Evolutionary conservation across 2,329 filamentous ascomycete species (phyloP).

Genomic region (Diaporthe ilicicola): DNA sequence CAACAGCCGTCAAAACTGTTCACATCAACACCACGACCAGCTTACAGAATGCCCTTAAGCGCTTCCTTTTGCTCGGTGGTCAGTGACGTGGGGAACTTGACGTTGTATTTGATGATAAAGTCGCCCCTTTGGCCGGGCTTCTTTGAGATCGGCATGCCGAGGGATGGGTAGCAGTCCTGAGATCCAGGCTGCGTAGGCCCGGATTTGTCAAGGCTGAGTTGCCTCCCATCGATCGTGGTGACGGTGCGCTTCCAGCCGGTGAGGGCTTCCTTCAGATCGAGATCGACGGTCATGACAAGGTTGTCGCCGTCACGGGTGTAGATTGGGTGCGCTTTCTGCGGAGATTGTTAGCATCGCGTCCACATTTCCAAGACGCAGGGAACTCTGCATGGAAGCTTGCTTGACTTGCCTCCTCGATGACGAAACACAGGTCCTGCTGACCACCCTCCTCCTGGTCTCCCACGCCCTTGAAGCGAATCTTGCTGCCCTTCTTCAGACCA

Average conservation of each 20-base stretch:
- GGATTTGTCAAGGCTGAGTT: slow-evolving; percentile 78
- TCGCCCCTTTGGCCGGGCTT: slow-evolving; percentile 85
- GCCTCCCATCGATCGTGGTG: slow-evolving; percentile 90
- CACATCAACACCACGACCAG: background rate
- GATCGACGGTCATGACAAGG: slow-evolving; percentile 78
- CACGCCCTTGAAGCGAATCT: slow-evolving; percentile 98
- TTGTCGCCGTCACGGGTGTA: slow-evolving; percentile 92
- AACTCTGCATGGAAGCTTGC: background rate
- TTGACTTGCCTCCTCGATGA: slow-evolving; percentile 84
- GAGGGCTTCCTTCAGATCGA: slow-evolving; percentile 91
- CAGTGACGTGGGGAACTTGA: slow-evolving; percentile 86
- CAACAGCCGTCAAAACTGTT: background rate
- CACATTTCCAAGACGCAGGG: background rate
- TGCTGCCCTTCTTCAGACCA: slow-evolving; percentile 94
- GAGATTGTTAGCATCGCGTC: slow-evolving; percentile 48
- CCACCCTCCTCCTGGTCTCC: slow-evolving; percentile 97
- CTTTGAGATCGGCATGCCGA: slow-evolving; percentile 97
- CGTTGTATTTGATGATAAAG: slow-evolving; percentile 88
- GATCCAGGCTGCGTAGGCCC: slow-evolving; percentile 88
- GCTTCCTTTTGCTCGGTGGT: slow-evolving; percentile 81
- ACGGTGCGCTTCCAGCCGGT: slow-evolving; percentile 95
- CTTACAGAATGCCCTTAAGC: slow-evolving; percentile 79
- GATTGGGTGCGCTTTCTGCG: slow-evolving; percentile 83
- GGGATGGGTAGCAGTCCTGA: slow-evolving; percentile 80
- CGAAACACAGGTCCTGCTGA: slow-evolving; percentile 93